Evolutionary conservation across 2,329 filamentous ascomycete species (phyloP).

Genomic region (Myriosclerotinia curreyana): DNA sequence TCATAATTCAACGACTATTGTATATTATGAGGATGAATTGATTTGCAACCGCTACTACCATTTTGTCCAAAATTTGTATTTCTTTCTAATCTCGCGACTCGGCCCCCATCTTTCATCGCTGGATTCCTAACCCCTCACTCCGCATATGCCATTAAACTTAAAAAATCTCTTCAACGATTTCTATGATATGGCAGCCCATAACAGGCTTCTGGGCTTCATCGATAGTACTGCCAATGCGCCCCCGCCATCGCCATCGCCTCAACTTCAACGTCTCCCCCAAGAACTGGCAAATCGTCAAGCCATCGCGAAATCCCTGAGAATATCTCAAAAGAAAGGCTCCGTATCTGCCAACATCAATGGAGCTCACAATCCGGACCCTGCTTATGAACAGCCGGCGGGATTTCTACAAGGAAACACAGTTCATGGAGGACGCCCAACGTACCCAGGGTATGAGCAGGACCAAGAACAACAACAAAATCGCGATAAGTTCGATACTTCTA

Average conservation of each 20-base stretch:
- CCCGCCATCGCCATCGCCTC: conserved; percentile 9
- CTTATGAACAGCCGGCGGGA: conserved; percentile 5
- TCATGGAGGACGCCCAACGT: neutral
- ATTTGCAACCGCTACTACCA: neutral
- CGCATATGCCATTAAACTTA: conserved; percentile 13
- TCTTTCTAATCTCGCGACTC: neutral
- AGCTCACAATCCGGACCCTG: neutral
- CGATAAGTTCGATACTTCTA: conserved; percentile 12
- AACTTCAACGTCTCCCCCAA: neutral
- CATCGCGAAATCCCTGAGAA: conserved; percentile 3
- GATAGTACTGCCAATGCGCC: neutral
- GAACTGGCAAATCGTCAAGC: conserved; percentile 1
- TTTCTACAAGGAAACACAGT: neutral
- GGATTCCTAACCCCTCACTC: neutral
- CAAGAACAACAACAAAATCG: neutral
- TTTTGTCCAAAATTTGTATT: neutral
- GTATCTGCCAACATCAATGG: conserved; percentile 7
- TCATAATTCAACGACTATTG: neutral
- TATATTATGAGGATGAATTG: neutral
- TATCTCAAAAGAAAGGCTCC: conserved; percentile 6
- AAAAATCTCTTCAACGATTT: conserved; percentile 3
- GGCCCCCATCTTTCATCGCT: neutral
- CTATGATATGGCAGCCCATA: conserved; percentile 8
- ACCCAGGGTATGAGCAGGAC: neutral
- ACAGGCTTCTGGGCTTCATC: neutral